These are phyloP conservation scores for Limnomonas spitsbergensis DNA, from an alignment of 139 green algal species.

Conservation along the genomic window DNA sequence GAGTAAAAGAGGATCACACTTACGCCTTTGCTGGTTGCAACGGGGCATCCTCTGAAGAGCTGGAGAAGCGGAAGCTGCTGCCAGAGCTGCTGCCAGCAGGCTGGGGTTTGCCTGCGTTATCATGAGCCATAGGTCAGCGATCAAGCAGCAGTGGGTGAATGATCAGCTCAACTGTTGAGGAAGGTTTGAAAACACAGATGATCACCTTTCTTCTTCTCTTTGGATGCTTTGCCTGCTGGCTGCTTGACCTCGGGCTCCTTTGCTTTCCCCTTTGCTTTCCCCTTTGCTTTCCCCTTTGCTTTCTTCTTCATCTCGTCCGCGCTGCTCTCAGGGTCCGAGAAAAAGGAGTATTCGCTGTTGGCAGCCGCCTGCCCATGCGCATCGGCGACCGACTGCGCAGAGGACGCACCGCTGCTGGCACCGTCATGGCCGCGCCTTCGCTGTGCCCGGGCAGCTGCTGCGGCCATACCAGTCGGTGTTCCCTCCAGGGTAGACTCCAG, in stretches of 20 bases:
- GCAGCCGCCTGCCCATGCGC: neutral
- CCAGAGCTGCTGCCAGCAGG: neutral
- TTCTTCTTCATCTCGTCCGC: neutral
- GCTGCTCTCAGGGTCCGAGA: slow-evolving; percentile 1
- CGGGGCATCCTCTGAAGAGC: too few species aligned
- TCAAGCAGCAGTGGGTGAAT: too few species aligned
- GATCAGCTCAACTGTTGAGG: too few species aligned
- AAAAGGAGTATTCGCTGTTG: neutral
- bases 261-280: neutral
- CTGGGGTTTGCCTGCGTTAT: neutral
- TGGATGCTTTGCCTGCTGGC: neutral
- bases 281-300: neutral
- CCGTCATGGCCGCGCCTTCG: too few species aligned
- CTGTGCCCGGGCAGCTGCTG: too few species aligned
- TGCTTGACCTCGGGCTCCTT: neutral
- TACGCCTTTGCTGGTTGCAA: too few species aligned
- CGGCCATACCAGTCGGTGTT: neutral
- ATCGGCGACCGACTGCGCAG: too few species aligned
- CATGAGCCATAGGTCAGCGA: neutral
- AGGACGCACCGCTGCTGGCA: too few species aligned
- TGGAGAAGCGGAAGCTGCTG: neutral
- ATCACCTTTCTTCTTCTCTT: too few species aligned
- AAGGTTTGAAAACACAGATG: too few species aligned
- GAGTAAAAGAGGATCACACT: too few species aligned
- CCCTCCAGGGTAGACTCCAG: neutral